These are phyloP conservation scores for Diaporthe citriasiana DNA, from an alignment of 2,329 filamentous ascomycete genomes.

Conservation along the genomic window DNA sequence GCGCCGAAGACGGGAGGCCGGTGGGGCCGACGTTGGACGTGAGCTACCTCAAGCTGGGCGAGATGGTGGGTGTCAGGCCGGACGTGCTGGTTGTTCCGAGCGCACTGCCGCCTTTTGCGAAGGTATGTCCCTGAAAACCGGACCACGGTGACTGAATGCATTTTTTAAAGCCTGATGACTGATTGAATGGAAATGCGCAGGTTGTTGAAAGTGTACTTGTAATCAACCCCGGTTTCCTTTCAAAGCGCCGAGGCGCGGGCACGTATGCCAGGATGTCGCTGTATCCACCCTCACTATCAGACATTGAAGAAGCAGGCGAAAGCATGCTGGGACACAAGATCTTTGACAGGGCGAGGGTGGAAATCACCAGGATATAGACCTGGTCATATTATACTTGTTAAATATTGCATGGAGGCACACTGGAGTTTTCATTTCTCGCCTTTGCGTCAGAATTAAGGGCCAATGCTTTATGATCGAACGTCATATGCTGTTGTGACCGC, in stretches of 20 bases:
- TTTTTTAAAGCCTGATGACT: slow-evolving; percentile 38
- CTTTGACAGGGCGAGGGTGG: slow-evolving; percentile 86
- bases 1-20: slow-evolving; percentile 69
- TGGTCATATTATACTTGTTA: neutral
- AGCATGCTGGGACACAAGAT: slow-evolving; percentile 79
- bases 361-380: slow-evolving; percentile 84
- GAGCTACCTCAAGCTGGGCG: slow-evolving; percentile 87
- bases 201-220: slow-evolving; percentile 91
- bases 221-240: slow-evolving; percentile 90
- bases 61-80: slow-evolving; percentile 88
- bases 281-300: slow-evolving; percentile 72
- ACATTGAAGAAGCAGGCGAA: slow-evolving; percentile 68
- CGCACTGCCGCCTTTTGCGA: slow-evolving; percentile 86
- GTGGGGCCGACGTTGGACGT: slow-evolving; percentile 86
- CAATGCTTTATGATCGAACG: neutral
- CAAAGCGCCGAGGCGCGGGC: slow-evolving; percentile 86
- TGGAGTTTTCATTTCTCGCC: slow-evolving; percentile 44
- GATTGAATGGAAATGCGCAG: slow-evolving; percentile 59
- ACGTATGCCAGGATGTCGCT: slow-evolving; percentile 88
- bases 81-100: slow-evolving; percentile 90
- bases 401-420: neutral
- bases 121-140: slow-evolving; percentile 68
- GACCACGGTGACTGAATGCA: neutral
- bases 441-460: slow-evolving; percentile 6
- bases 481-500: neutral